Base-by-base conservation (phyloP, 2,329 filamentous ascomycete genomes). In the Phaeosphaeriaceae sp. region DNA sequence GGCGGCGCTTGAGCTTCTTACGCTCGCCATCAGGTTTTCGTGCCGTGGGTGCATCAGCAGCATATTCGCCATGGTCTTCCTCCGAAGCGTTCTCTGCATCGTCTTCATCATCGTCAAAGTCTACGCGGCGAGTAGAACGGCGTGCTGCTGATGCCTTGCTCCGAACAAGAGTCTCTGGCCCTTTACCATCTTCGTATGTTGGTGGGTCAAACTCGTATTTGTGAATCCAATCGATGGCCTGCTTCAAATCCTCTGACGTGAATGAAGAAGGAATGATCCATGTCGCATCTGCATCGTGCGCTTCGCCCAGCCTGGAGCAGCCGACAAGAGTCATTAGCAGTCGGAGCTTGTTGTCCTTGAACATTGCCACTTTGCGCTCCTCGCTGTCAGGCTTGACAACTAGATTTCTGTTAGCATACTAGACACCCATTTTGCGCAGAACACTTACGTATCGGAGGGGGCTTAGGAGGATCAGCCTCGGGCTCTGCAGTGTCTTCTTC, bases 311-410 rank as follows among this genome's bases (percentile, higher is more conserved):
- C 51, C 89, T 84, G 68, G 90, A 84, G 60, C 96, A 86, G 0
- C 91, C 91, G 19, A 90, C 83, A 0, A 95, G 83, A 1, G 84
- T 89, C 85, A 98, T 90, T 3, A 99, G 85, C 1, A 98, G 87
- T 33, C 93, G 90, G 1, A 98, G 84, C 69, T 94, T 89, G 10
- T 91, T 89, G 76, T 98, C 96, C 73, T 92, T 96, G 81, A 96
- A 96, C 78, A 97, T 88, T 24, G 92, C 90, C 21, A 84, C 85
- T 51, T 88, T 88, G 42, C 88, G 87, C 49, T 86, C 83, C 47
- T 91, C 86, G 44, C 85, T 87, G 56, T 90, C 87, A 0, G 90
- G 84, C 51, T 83, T 85, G 62, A 67, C 63, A 7, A 76, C 67
- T 63, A 56, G 7, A 13, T 4, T 1, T 21, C 47, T n/a, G 31